Evolutionary conservation across 2,329 filamentous ascomycete species (phyloP).

Genomic region (Microcyclosporella mali): DNA sequence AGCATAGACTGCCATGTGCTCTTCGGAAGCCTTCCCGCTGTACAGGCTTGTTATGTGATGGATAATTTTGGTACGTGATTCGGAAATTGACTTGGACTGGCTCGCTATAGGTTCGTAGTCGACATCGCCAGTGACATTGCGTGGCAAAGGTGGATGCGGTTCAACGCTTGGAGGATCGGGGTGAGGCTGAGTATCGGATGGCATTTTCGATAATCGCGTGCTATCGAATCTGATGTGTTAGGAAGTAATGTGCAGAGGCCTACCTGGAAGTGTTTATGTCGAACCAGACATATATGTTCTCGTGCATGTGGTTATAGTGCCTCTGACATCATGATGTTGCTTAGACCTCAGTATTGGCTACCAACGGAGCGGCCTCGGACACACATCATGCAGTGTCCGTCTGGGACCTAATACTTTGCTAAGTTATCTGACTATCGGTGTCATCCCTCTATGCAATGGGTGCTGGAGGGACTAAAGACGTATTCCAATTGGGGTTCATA

Average conservation of each 20-base stretch:
- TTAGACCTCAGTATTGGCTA: no score
- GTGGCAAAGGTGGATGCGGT: neutral
- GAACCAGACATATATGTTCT: no score
- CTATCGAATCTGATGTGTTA: no score
- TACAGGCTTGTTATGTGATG: constrained; percentile 42
- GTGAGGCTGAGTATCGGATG: neutral
- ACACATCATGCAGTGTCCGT: constrained; percentile 1
- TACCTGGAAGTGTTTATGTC: no score
- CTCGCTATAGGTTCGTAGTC: constrained; percentile 41
- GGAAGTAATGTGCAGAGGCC: no score
- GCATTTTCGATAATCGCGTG: no score
- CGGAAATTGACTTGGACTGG: constrained; percentile 30
- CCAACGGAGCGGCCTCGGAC: constrained; percentile 9
- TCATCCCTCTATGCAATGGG: no score
- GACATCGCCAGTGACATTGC: constrained; percentile 24
- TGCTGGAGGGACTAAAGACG: no score
- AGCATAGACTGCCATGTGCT: constrained; percentile 47
- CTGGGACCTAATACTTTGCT: no score
- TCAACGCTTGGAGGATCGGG: neutral
- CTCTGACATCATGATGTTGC: no score
- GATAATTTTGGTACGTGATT: constrained; percentile 37
- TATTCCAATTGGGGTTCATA: constrained; percentile 7
- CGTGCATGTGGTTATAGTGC: no score
- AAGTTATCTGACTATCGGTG: no score
- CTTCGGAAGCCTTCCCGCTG: constrained; percentile 42